A percentile compares a stretch with the other conserved stretches of the same genome.
Conservation (phyloP, 2,329 filamentous ascomycete species). For the Annulohypoxylon truncatum region DNA sequence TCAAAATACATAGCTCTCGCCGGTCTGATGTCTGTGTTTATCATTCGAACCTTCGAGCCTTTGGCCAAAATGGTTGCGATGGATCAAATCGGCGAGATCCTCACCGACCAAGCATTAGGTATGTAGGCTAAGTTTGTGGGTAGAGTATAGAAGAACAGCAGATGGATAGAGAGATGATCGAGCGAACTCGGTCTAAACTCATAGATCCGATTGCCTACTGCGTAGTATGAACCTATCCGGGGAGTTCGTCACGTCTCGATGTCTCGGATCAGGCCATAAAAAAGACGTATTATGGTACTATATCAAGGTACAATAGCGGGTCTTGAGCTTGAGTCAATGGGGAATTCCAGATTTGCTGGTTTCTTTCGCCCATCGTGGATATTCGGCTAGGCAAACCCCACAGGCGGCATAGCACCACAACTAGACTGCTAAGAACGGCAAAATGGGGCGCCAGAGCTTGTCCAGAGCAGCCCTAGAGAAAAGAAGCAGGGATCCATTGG, state of each 20-base stretch:
- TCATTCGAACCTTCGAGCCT: constrained; percentile 10
- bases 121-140: background rate
- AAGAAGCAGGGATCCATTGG: constrained; percentile 19
- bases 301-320: constrained; percentile 11
- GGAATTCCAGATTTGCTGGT: constrained; percentile 1
- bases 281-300: background rate
- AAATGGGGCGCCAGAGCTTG: constrained; percentile 17
- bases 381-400: constrained; percentile 19
- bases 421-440: background rate
- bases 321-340: constrained; percentile 17
- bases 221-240: background rate
- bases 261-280: constrained; percentile 28
- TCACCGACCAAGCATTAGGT: constrained; percentile 9
- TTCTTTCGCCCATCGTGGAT: constrained; percentile 5
- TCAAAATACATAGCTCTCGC: constrained; percentile 27
- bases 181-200: background rate
- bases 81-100: background rate
- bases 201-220: background rate
- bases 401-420: constrained; percentile 15
- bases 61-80: background rate
- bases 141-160: background rate
- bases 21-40: constrained; percentile 13
- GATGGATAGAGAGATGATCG: background rate
- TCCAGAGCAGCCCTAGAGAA: constrained; percentile 14
- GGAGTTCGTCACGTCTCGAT: constrained; percentile 12